phyloP scores from a whole-genome alignment of 1,284 basidiomycete species.

The Ganoderma lingzhi region DNA sequence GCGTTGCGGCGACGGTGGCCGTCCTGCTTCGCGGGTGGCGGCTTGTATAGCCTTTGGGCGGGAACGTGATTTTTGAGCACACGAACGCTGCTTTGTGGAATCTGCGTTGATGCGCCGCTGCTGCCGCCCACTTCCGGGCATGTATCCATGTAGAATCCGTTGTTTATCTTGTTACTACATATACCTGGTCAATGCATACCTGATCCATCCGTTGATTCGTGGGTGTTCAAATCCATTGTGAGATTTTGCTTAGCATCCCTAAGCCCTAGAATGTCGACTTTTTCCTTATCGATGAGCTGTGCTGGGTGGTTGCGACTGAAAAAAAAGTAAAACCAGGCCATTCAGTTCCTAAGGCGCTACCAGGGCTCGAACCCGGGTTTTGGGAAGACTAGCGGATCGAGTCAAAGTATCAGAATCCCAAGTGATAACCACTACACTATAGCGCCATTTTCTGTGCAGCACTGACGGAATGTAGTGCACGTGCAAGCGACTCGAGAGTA shows the following conservation, averaged over 20 bases:
- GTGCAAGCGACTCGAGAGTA: too few relatives aligned
- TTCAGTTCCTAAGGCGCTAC: slow-evolving; percentile 24
- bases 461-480: too few relatives aligned
- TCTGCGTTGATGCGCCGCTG: neutral
- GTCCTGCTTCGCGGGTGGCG: slow-evolving; percentile 20
- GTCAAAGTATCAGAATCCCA: slow-evolving; percentile 25
- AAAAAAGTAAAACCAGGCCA: neutral
- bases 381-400: slow-evolving; percentile 17
- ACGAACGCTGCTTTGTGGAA: slow-evolving; percentile 1
- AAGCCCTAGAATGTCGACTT: too few relatives aligned
- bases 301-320: neutral
- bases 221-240: too few relatives aligned
- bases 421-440: slow-evolving; percentile 33
- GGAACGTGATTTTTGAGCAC: neutral
- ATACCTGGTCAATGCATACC: slow-evolving; percentile 6
- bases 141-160: too few relatives aligned
- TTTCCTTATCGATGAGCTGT: too few relatives aligned
- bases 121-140: too few relatives aligned
- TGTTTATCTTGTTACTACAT: neutral
- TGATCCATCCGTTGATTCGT: neutral
- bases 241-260: too few relatives aligned
- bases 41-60: neutral
- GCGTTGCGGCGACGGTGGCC: slow-evolving; percentile 14
- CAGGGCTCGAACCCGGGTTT: slow-evolving; percentile 35
- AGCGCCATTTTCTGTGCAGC: slow-evolving; percentile 13